These are phyloP conservation scores for Strobilomyces dryophilus DNA, from an alignment of 768 basidiomycete genomes.

Conservation along the genomic window DNA sequence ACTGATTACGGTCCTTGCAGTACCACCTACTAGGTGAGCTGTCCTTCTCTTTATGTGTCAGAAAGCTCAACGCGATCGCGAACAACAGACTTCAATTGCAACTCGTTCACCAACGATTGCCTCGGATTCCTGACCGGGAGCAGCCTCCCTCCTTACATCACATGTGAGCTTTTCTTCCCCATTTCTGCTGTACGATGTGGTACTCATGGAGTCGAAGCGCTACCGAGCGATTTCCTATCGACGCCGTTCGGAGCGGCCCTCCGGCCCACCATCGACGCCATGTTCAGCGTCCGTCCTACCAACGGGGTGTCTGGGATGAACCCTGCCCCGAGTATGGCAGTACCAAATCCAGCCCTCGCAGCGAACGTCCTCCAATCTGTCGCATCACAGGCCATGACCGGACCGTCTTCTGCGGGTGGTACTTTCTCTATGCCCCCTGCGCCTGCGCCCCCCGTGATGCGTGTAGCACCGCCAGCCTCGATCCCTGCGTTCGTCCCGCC, in stretches of 20 bases:
- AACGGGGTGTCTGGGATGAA: slow-evolving; percentile 27
- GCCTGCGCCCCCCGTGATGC: not conserved
- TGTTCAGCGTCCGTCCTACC: slow-evolving; percentile 56
- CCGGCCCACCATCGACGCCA: slow-evolving; percentile 86
- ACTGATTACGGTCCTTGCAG: slow-evolving; percentile 35
- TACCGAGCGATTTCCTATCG: slow-evolving; percentile 80
- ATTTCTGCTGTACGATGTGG: not conserved
- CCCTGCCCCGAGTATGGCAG: slow-evolving; percentile 24
- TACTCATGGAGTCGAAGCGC: slow-evolving; percentile 39
- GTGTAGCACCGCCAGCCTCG: not conserved
- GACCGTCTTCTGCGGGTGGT: not conserved
- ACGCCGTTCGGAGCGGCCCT: slow-evolving; percentile 85
- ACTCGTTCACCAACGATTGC: slow-evolving; percentile 88
- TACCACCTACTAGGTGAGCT: slow-evolving; percentile 77
- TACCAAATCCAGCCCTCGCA: slow-evolving; percentile 47
- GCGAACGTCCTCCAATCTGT: slow-evolving; percentile 55
- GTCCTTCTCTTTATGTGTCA: not conserved
- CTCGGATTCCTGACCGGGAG: slow-evolving; percentile 83
- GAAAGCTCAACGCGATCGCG: not conserved
- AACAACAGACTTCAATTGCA: slow-evolving; percentile 82
- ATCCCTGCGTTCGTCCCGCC: slow-evolving; percentile 13
- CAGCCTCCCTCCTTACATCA: slow-evolving; percentile 78
- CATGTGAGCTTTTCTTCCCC: slow-evolving; percentile 41
- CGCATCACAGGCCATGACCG: slow-evolving; percentile 44
- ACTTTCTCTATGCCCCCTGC: not conserved